phyloP scores from a whole-genome alignment of 2,329 filamentous ascomycete genomes.

The Westerdykella aurantiaca region DNA sequence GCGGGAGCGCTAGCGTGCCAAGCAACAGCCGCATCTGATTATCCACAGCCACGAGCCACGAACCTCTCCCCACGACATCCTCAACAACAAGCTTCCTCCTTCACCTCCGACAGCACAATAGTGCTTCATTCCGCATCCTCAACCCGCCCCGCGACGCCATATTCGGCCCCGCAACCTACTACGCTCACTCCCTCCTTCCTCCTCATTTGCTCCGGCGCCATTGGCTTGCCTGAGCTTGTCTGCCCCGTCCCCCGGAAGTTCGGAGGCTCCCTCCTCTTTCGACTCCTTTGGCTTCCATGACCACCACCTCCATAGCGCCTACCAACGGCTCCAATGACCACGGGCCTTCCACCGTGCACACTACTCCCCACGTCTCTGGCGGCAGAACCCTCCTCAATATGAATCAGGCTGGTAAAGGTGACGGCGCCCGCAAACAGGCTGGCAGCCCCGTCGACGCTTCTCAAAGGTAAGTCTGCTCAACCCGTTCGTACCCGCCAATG shows the following conservation, averaged over 20 bases:
- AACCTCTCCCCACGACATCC: constrained; percentile 3
- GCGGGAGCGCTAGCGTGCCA: not conserved
- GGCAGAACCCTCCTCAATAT: constrained; percentile 46
- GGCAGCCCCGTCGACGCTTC: constrained; percentile 50
- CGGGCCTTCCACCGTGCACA: constrained; percentile 25
- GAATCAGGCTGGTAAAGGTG: constrained; percentile 46
- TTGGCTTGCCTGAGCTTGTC: constrained; percentile 9
- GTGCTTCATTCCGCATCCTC: constrained; percentile 13
- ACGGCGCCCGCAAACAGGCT: constrained; percentile 51
- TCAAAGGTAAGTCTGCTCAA: constrained; percentile 46
- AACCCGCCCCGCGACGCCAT: constrained; percentile 10
- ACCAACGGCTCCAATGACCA: constrained; percentile 30
- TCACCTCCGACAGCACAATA: constrained; percentile 4
- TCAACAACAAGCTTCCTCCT: constrained; percentile 8
- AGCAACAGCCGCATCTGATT: not conserved
- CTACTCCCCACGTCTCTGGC: constrained; percentile 35
- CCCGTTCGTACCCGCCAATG: not conserved
- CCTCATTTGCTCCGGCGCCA: too few species aligned
- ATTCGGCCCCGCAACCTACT: constrained; percentile 15
- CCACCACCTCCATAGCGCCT: constrained; percentile 25
- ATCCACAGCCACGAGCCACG: constrained; percentile 1
- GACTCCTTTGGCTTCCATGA: constrained; percentile 17
- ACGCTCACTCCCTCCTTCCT: not conserved
- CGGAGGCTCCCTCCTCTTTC: constrained; percentile 8
- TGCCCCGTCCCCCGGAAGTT: constrained; percentile 3